Base-by-base conservation (phyloP, 2,329 filamentous ascomycete genomes). In the Paracoccidioides brasiliensis region DNA sequence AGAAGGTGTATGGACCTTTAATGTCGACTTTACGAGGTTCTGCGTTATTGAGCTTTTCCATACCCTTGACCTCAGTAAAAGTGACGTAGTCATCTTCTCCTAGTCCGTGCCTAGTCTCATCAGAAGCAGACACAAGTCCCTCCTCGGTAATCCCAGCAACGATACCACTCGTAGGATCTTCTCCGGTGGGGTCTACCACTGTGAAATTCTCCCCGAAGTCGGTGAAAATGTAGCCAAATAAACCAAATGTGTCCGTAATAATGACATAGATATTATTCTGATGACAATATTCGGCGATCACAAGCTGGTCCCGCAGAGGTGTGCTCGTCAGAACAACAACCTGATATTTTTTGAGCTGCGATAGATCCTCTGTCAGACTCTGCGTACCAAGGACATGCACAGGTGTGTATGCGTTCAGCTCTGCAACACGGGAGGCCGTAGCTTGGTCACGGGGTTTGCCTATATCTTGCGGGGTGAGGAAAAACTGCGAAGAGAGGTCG, bases 31-130 rank as follows among this genome's bases (percentile, higher is more conserved):
- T 95, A 62, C 88, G 83, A 52, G 93, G 91, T 59, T 88, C 87
- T 46, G 82, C 80, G 63, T 81, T 81, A 69, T 98, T 98, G 59
- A 98, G 72, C 5, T 73, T 83, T 59, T 95, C 90, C 87, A 98
- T 88, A 28, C 93, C 93, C 74, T 93, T 83, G 28, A 98, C 70
- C 69, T 98, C 93, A 2, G 88, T 85, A 70, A 98, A 98, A 7
- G 89, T 95, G 55, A 98, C 90, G 69, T 85, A 95, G 69, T 98
- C 93, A 28, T 91, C 93, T 76, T 98, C 93, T 71, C 96, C 90
- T 42, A 98, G 78, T 4, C 93, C 93, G 70, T 98, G 93, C 55
- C 93, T 82, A 8, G 90, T 93, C 76, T 98, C 93, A 63, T 98
- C 93, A 33, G 96, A 77, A 8, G 90, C 90, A 10, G 91, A 95